Base-by-base conservation (phyloP, 2,329 filamentous ascomycete genomes). In the Lachnellula subtilissima region DNA sequence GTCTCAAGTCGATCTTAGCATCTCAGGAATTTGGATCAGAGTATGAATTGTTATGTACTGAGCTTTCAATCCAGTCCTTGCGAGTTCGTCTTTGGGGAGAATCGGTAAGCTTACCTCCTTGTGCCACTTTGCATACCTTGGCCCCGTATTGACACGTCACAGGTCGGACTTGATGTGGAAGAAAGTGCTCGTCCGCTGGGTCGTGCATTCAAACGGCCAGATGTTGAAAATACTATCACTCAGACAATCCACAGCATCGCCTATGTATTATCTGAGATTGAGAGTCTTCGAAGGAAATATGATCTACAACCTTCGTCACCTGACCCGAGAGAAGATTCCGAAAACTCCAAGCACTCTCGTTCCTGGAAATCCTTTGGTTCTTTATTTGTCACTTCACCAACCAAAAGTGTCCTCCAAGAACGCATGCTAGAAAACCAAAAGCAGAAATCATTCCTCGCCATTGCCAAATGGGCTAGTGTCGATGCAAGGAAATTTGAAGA, bases 31-130 rank as follows among this genome's bases (percentile, higher is more conserved):
- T 65, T 32, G 62, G 62, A 3, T 48, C 53, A 5, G 61, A 65
- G 22, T 65, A 64, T 46, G 62, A 65, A 46, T 28, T 64, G 17
- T 28, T 63, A 15, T 63, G 61, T 39, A 63, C 59, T 5, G 64
- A 65, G 45, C 54, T 65, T 45, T 59, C 58, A 5, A 49, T 64
- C 11, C 62, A 64, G 55, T 64, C 53, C 50, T 46, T 62, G 32
- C 53, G 64, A 37, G 50, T 65, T 25, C 59, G 56, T 32, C 52
- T 64, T 2, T 65, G 64, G 64, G 62, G 59, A 39, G 58, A 65
- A 48, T 60, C 62, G 32, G 62, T 65, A 53, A 19, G 60, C 22
- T 9, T 52, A 6, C 40, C 12, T 54, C 37, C 12, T 54, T 7
- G 4, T 15, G 4, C 28, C 2, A n/a, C 35, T 15, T 12, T 28